Base-by-base conservation (phyloP, 805 yeast species). In the Yueomyces sp. region DNA sequence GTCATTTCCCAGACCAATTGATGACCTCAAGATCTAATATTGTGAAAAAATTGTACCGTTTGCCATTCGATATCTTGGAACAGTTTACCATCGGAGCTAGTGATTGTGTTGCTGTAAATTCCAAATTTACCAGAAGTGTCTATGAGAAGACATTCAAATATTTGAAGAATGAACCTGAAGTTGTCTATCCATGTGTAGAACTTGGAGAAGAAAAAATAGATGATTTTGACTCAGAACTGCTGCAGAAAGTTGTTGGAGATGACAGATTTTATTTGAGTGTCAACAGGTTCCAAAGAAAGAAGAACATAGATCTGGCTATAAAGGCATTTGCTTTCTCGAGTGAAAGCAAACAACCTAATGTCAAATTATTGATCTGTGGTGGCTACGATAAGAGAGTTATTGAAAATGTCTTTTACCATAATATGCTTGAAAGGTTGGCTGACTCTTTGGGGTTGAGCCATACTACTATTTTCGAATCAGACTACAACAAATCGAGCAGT, bases 1-100 rank as follows among this genome's bases (percentile, higher is more conserved):
- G 98, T 55, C 99, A 92, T 66, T 90, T 90, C 61, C 98, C 99
- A 0, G 99, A 92, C 61, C 81, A 82, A 56, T 67, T 81, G 41
- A 65, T 90, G 38, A 81, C 95, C 0, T 65, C 67, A 26, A 79
- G 80, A 43, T 66, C 71, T 3, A 66, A 79, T 2, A 29, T 70
- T 1, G 29, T 81, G 6, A 80, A 86, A 53, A 66, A 63, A 47
- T 41, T 83, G 0, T 92, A 92, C 62, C 69, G 99, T 48, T 42
- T 72, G 3, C 92, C 95, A 1, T 90, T 92, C 61, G 95, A 92
- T 60, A 51, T 65, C n/a, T 63, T 83, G 27, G 99, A 92, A 63
- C 86, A 85, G 51, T 69, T 82, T 64, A 73, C 94, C 2, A 86
- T 94, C 31, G 69, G 78, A 26, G 65, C 73, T 37, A 76, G 95